Evolutionary conservation across 805 yeast species (phyloP).

Genomic region (Myxozyma sirexii): DNA sequence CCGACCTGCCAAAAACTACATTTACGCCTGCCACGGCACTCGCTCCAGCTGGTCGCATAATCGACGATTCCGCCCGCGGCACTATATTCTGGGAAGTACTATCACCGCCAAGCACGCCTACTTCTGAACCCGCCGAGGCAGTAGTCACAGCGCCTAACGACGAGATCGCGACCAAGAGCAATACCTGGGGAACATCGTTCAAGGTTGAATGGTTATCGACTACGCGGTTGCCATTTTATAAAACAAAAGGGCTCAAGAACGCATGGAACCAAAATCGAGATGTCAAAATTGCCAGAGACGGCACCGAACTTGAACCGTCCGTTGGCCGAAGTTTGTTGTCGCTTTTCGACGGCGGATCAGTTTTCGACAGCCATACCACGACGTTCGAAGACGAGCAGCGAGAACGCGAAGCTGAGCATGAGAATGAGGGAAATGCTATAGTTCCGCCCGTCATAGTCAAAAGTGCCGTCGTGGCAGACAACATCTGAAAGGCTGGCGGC

Average conservation of each 20-base stretch:
- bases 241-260: constrained; percentile 43
- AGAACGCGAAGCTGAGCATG: background rate
- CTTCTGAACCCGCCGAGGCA: background rate
- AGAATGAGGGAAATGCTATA: background rate
- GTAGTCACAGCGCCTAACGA: background rate
- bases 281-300: constrained; percentile 49
- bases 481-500: too few relatives aligned
- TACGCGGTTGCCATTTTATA: constrained; percentile 40
- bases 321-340: constrained; percentile 41
- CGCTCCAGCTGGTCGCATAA: constrained; percentile 43
- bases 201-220: constrained; percentile 45
- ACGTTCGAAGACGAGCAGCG: background rate
- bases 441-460: constrained; percentile 10
- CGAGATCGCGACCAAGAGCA: background rate
- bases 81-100: constrained; percentile 47
- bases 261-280: constrained; percentile 45
- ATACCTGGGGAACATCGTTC: constrained; percentile 46
- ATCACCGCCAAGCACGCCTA: background rate
- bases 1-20: constrained; percentile 27
- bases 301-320: constrained; percentile 47
- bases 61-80: constrained; percentile 44
- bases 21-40: constrained; percentile 35
- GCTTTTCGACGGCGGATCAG: constrained; percentile 36
- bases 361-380: background rate
- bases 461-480: background rate